Evolutionary conservation across 257 asterid species (phyloP).

Genomic region (Henckelia pumila): DNA sequence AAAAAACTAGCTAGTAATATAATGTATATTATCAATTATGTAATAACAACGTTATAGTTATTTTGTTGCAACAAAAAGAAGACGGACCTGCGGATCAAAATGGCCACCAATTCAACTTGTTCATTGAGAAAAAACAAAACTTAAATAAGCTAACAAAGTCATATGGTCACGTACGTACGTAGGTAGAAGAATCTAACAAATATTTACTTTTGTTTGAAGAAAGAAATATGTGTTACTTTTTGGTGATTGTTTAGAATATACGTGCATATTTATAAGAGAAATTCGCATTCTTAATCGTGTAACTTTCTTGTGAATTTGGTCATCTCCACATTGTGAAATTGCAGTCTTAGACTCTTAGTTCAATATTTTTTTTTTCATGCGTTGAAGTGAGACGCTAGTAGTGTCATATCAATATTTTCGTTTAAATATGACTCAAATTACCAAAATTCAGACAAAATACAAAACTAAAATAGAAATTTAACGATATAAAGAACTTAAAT

Average conservation of each 20-base stretch:
- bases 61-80: background rate
- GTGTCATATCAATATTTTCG: too few species aligned
- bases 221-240: conserved; percentile 30
- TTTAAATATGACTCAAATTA: too few species aligned
- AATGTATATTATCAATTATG: background rate
- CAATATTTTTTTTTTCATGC: too few species aligned
- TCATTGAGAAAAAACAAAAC: background rate
- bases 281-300: too few species aligned
- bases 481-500: too few species aligned
- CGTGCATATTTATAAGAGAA: background rate
- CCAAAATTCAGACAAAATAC: too few species aligned
- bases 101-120: background rate
- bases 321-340: too few species aligned
- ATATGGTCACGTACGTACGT: conserved; percentile 9
- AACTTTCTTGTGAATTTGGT: too few species aligned
- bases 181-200: conserved; percentile 21
- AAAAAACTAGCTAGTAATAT: background rate
- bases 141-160: background rate
- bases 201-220: conserved; percentile 29
- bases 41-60: background rate
- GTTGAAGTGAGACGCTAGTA: too few species aligned
- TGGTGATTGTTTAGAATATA: background rate
- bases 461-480: too few species aligned
- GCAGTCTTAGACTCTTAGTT: too few species aligned
- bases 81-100: background rate